Evolutionary conservation across 768 basidiomycete genomes (phyloP).

Genomic region (Lyophyllum semitale): DNA sequence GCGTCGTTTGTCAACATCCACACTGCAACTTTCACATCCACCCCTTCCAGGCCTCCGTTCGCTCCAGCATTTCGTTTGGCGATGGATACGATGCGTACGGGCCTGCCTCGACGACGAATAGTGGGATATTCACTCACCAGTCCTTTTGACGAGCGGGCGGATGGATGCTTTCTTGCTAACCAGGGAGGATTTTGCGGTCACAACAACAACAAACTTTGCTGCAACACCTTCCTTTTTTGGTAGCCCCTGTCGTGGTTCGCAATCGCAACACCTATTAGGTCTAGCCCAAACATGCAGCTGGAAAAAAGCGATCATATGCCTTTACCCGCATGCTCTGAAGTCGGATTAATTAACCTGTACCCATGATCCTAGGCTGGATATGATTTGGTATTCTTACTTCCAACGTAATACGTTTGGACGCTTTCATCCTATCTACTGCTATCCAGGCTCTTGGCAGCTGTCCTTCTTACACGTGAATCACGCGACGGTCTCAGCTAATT

Average conservation of each 20-base stretch:
- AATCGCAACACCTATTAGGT: neutral
- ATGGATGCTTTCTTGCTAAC: slow-evolving; percentile 35
- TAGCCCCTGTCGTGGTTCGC: slow-evolving; percentile 8
- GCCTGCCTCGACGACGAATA: slow-evolving; percentile 26
- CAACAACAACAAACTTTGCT: slow-evolving; percentile 32
- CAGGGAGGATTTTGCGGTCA: slow-evolving; percentile 27
- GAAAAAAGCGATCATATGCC: neutral
- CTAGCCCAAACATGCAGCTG: neutral
- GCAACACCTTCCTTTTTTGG: slow-evolving; percentile 19
- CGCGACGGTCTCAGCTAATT: neutral
- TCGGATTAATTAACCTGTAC: neutral
- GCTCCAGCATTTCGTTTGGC: slow-evolving; percentile 21
- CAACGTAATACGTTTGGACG: neutral
- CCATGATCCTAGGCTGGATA: neutral
- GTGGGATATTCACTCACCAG: slow-evolving; percentile 59
- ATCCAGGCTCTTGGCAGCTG: neutral
- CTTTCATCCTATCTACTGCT: neutral
- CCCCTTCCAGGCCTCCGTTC: slow-evolving; percentile 36
- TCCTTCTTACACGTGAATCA: neutral
- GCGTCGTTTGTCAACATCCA: slow-evolving; percentile 51
- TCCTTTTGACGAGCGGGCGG: slow-evolving; percentile 61
- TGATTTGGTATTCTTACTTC: neutral
- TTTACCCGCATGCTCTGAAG: neutral
- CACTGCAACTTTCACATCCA: slow-evolving; percentile 51
- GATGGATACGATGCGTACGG: slow-evolving; percentile 24